Evolutionary conservation across 2,329 filamentous ascomycete genomes (phyloP), one percentile per base, ranked within the genome.

Genomic region (Zalaria obscura): DNA sequence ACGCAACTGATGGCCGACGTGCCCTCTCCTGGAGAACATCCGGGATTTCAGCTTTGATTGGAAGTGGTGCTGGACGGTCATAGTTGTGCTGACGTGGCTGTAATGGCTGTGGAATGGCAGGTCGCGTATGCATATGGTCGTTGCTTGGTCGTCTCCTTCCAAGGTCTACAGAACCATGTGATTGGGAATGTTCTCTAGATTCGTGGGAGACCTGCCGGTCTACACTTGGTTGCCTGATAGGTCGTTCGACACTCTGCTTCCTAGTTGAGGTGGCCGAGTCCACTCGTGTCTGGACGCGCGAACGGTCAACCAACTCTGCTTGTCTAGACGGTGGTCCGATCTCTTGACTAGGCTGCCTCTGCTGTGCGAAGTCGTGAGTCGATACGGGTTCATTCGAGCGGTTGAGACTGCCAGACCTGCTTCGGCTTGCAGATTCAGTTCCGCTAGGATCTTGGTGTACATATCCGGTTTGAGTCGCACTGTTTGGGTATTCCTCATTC

Each of bases 1-100:
- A 63, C 1, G 79, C 73, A 11, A 80, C 76, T 37, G 83, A 56
- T 18, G 18, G 18, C 18, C 18, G 18, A 18, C 18, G 18, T 18
- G 18, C 18, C 18, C 18, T 18, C 18, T 18, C 18, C 18, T 18
- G 18, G 18, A 18, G 18, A 18, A 18, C 18, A 18, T 18, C 18
- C 18, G 18, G 18, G 18, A 18, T 18, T 18, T 18, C 18, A 18
- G 18, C 18, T 18, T 18, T 18, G 18, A 18, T 18, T 18, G 55
- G 47, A 6, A 53, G 44, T 42, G 71, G 67, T 64, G 60, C 41
- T 58, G 60, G 29, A 64, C 60, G 39, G 55, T 54, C 6, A 53
- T 41, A 32, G 61, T 65, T 5, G 62, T 58, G 18, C 45, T 55
- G 60, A 7, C 62, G 60, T 9, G 46, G 55, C 38, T 36, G 59